Base-by-base conservation (phyloP, 495 filamentous ascomycete species). In the Talaromyces nanjingensis region DNA sequence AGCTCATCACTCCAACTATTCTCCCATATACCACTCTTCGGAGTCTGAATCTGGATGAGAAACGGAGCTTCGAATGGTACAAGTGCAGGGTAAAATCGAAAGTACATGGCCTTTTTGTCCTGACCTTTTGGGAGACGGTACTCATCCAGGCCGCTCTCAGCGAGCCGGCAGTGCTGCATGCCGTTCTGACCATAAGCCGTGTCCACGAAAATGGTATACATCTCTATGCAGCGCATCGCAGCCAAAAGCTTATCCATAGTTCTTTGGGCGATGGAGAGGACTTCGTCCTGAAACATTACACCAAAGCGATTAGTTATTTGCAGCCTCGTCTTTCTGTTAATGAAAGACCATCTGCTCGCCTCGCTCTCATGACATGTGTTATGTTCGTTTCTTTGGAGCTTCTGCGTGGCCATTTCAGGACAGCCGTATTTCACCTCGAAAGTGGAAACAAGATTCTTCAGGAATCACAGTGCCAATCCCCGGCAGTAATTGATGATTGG, bases 81-180 rank as follows among this genome's bases (percentile, higher is more conserved):
- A 79, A 79, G 47, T 76, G 78, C 39, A 80, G 80, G 37, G 87
- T 85, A 0, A 78, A 82, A 0, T 78, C 70, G 60, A 85, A 89
- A 65, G 72, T 89, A 34, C 83, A 84, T 1, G 86, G 87, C 1
- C 84, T 85, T 68, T 89, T 87, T 62, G 75, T 80, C 60, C 87
- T 83, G 4, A 81, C 80, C 6, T 87, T 89, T 65, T 89, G 45
- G 86, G 86, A 81, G 12, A 76, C 73, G 9, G 24, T 77, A 45
- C 62, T 89, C 8, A 70, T 87, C 37, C 84, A 86, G 68, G 84
- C 84, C 64, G 84, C 83, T 39, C 80, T 84, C 55, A 79, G 79
- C 16, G 84, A 88, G 68, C 76, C 86, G 5, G 78, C 84, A 4
- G 85, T 90, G 45, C 79, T 83, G 20, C 86, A 90, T 70, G 85